These are phyloP conservation scores for Coriolopsis trogii DNA, from an alignment of 1,284 basidiomycete species.

Conservation along the genomic window DNA sequence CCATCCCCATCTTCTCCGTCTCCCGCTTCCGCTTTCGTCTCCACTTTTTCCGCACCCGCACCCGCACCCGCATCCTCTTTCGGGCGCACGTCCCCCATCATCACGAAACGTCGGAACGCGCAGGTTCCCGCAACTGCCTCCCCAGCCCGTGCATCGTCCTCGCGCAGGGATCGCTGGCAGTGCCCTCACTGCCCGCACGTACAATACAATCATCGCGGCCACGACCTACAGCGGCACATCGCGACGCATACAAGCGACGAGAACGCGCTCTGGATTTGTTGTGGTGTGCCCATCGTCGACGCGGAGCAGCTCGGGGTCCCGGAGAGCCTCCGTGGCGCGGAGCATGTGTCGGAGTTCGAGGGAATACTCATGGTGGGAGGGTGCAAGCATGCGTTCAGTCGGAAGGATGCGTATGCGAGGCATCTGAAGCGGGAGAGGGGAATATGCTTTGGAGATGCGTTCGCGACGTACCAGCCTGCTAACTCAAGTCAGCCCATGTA, in stretches of 20 bases:
- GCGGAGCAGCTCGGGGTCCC: conserved; percentile 1
- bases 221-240: conserved; percentile 58
- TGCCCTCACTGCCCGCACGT: conserved; percentile 20
- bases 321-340: not conserved
- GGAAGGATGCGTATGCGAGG: conserved; percentile 58
- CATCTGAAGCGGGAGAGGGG: conserved; percentile 51
- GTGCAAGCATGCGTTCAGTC: conserved; percentile 53
- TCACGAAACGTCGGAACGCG: too few species aligned
- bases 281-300: not conserved
- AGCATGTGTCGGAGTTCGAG: conserved; percentile 23
- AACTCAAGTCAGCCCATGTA: too few species aligned
- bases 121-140: too few species aligned
- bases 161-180: not conserved
- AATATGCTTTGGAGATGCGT: conserved; percentile 38
- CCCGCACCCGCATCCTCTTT: too few species aligned
- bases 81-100: too few species aligned
- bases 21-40: too few species aligned
- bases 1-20: too few species aligned
- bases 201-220: conserved; percentile 46
- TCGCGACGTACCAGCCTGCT: conserved; percentile 2
- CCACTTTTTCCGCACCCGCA: too few species aligned
- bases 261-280: conserved; percentile 23
- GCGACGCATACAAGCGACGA: conserved; percentile 47
- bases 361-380: conserved; percentile 39
- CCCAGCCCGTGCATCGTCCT: not conserved